Percentiles rank a stretch among this genome's conserved stretches.
Evolutionary conservation across 768 basidiomycete species (phyloP).

Genomic region (Pleurotus cornucopiae): DNA sequence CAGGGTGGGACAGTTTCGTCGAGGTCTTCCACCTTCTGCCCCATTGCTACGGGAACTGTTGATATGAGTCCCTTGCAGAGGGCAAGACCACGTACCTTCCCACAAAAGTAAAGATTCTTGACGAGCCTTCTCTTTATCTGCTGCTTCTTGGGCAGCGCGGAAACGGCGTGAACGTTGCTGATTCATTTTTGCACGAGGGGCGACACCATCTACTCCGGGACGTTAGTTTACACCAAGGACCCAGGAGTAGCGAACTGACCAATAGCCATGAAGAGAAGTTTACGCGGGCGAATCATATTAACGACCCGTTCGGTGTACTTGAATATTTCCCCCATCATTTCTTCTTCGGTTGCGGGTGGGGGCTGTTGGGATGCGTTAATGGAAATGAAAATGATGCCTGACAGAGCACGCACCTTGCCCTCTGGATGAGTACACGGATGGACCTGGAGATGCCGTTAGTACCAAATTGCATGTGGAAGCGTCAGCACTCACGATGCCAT

Average conservation of each 20-base stretch:
- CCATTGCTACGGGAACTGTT: constrained; percentile 68
- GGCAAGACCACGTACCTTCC: constrained; percentile 54
- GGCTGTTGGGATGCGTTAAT: constrained; percentile 45
- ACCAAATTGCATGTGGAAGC: not conserved
- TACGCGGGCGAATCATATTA: constrained; percentile 93
- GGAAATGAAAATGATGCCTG: not conserved
- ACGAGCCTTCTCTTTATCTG: constrained; percentile 86
- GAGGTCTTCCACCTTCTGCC: constrained; percentile 76
- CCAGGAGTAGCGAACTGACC: constrained; percentile 42
- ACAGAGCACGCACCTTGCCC: constrained; percentile 63
- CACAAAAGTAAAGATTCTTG: constrained; percentile 79
- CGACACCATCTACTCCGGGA: constrained; percentile 75
- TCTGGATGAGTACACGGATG: constrained; percentile 99
- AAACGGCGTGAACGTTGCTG: constrained; percentile 98
- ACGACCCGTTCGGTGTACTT: constrained; percentile 96
- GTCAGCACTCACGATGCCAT: constrained; percentile 78
- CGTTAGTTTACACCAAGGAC: not conserved
- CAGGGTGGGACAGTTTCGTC: constrained; percentile 83
- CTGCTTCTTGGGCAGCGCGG: constrained; percentile 90
- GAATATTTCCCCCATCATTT: constrained; percentile 99
- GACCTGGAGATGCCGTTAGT: constrained; percentile 44
- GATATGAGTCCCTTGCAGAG: not conserved
- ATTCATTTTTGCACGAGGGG: constrained; percentile 99
- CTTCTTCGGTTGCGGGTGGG: constrained; percentile 95
- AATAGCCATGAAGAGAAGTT: constrained; percentile 97